Evolutionary conservation across 2,329 filamentous ascomycete species (phyloP), one percentile per base, ranked within the genome.

Genomic region (Myrmaecium sp.): DNA sequence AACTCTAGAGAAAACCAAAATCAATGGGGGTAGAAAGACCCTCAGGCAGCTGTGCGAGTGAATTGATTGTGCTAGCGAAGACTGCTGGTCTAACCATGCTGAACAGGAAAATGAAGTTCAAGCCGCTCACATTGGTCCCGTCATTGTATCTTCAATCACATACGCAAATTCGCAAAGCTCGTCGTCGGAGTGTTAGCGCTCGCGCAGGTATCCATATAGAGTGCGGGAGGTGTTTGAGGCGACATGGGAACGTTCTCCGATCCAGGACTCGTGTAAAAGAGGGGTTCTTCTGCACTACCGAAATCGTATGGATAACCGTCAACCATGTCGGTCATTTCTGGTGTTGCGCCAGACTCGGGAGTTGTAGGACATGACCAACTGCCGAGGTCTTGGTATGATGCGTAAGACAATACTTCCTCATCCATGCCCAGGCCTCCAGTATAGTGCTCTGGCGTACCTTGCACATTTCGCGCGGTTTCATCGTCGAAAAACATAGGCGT

Each of bases 211-310:
- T 20, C 18, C 7, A 20, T 20, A 7, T 20, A 7, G n/a, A 7
- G 7, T 7, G 7, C 7, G 8, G 8, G 11, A 6, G 22, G 12
- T 12, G 16, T 20, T 11, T 17, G 23, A 8, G 28, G 28, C 7
- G 28, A 26, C 28, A 22, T 26, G 17, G 28, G 28, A 16, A 14
- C 23, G 18, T 21, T 20, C 6, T 14, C 23, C 10, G 28, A 30
- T 7, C 26, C 27, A 10, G 21, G 21, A 13, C 27, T 26, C 13
- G 15, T 21, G 27, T 28, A 34, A 30, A 47, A 45, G 10, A 46
- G 15, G 1, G 38, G 33, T 15, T 43, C 44, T 3, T 20, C 18
- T 20, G 7, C 18, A 20, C 7, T 20, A n/a, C n/a, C 7, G 18
- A n/a, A 7, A 20, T 20, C 18, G 7, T 7, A n/a, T 20, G 18